Conservation (phyloP, 108 stramenopile genomes). For the Aurantiochytrium sp. region DNA sequence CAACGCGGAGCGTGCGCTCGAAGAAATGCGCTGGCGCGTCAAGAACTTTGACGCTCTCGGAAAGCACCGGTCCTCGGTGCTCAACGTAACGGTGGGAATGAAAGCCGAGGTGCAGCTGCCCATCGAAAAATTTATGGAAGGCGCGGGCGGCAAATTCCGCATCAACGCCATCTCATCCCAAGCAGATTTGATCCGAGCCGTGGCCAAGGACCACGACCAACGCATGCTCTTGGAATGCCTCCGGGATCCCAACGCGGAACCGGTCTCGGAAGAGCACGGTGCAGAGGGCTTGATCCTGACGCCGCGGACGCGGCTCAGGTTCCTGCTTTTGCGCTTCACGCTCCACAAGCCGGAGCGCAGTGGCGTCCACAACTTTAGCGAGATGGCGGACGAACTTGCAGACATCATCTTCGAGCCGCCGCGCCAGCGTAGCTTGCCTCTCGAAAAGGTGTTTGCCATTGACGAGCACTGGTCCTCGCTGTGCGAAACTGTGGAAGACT, state of each 20-base stretch:
- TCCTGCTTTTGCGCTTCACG: not conserved
- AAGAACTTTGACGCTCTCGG: not conserved
- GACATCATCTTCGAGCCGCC: constrained; percentile 24
- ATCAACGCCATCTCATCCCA: constrained; percentile 13
- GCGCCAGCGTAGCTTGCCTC: not conserved
- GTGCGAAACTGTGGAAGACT: not conserved
- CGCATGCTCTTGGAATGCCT: not conserved
- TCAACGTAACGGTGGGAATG: constrained; percentile 21
- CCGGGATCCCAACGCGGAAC: too few relatives aligned
- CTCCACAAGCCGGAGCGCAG: not conserved
- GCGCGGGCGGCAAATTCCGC: constrained; percentile 12
- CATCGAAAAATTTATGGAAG: constrained; percentile 14
- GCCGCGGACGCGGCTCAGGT: not conserved
- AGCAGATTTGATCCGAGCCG: constrained; percentile 23
- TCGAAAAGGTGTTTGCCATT: not conserved
- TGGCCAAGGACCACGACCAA: constrained; percentile 4
- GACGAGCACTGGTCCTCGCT: not conserved
- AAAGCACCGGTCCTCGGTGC: not conserved
- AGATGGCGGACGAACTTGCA: not conserved
- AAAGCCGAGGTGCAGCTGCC: not conserved
- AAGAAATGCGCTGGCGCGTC: not conserved
- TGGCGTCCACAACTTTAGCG: not conserved
- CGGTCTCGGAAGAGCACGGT: too few relatives aligned
- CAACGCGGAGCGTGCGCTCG: too few relatives aligned
- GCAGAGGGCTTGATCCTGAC: too few relatives aligned